A percentile compares a stretch with the other conserved stretches of the same genome.
These are phyloP conservation scores for Dactylellina parvicollis DNA, from an alignment of 2,329 filamentous ascomycete species.

Conservation along the genomic window DNA sequence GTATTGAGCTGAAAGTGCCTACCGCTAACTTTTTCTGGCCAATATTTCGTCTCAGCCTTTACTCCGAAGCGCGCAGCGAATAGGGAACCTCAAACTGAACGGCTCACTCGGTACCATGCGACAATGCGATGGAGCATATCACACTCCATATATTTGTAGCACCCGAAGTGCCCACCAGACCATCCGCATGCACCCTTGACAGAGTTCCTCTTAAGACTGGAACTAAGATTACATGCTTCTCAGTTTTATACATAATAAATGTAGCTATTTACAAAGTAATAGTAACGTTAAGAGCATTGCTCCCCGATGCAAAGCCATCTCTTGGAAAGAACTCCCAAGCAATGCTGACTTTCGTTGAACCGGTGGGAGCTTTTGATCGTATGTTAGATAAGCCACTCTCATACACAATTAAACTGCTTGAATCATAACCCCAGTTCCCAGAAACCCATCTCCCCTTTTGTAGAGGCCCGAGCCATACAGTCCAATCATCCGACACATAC, in stretches of 20 bases:
- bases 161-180: no score
- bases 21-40: not conserved
- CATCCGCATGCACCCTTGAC: no score
- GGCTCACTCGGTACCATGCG: no score
- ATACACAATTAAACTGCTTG: not conserved
- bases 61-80: constrained; percentile 3
- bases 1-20: not conserved
- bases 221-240: no score
- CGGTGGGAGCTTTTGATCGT: not conserved
- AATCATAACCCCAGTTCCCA: constrained; percentile 56
- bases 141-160: no score
- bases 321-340: constrained; percentile 12
- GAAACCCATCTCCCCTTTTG: constrained; percentile 63
- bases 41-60: not conserved
- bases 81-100: not conserved
- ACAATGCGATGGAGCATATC: no score
- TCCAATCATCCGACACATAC: constrained; percentile 67
- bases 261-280: constrained; percentile 1
- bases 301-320: not conserved
- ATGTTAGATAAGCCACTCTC: not conserved
- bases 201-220: no score
- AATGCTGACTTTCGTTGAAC: not conserved
- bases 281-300: constrained; percentile 11
- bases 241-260: no score
- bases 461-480: constrained; percentile 66